A percentile compares a stretch with the other conserved stretches of the same genome.
phyloP scores from a whole-genome alignment of 805 yeast genomes.

The Kurtzmaniella fragi region DNA sequence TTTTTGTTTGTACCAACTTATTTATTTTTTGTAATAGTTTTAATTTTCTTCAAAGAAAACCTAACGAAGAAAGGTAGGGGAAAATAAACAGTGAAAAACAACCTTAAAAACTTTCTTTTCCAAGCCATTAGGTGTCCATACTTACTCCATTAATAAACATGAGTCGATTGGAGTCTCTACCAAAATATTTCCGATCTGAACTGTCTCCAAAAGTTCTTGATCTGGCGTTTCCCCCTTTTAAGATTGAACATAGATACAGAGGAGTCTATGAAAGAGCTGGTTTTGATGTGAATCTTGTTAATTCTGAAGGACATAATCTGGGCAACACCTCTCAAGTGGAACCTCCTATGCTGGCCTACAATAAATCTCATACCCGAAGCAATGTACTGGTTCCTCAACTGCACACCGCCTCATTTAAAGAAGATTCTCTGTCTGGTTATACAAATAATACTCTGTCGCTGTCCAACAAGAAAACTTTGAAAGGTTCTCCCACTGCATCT shows the following conservation, averaged over 20 bases:
- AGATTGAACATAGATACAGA: constrained; percentile 53
- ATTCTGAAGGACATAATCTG: not conserved
- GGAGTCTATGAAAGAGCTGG: constrained; percentile 84
- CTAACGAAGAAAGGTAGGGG: too few relatives aligned
- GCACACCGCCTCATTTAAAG: not conserved
- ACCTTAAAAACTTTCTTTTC: too few relatives aligned
- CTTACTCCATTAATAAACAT: not conserved
- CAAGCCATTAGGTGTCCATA: too few relatives aligned
- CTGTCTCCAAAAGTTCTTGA: constrained; percentile 24
- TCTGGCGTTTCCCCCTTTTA: constrained; percentile 68
- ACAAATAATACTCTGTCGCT: too few relatives aligned
- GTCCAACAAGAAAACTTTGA: too few relatives aligned
- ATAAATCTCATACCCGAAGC: not conserved
- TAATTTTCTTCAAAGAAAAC: too few relatives aligned
- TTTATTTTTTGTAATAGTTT: too few relatives aligned
- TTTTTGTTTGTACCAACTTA: too few relatives aligned
- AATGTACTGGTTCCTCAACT: not conserved
- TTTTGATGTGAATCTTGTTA: constrained; percentile 45
- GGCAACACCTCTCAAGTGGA: not conserved
- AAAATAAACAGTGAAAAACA: too few relatives aligned
- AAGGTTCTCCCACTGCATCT: too few relatives aligned
- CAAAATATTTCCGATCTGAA: constrained; percentile 15
- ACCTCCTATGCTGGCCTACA: too few relatives aligned
- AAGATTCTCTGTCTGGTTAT: too few relatives aligned
- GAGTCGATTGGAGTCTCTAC: constrained; percentile 8